Conservation (phyloP, 2,329 filamentous ascomycete species). For the Juglanconis juglandina region DNA sequence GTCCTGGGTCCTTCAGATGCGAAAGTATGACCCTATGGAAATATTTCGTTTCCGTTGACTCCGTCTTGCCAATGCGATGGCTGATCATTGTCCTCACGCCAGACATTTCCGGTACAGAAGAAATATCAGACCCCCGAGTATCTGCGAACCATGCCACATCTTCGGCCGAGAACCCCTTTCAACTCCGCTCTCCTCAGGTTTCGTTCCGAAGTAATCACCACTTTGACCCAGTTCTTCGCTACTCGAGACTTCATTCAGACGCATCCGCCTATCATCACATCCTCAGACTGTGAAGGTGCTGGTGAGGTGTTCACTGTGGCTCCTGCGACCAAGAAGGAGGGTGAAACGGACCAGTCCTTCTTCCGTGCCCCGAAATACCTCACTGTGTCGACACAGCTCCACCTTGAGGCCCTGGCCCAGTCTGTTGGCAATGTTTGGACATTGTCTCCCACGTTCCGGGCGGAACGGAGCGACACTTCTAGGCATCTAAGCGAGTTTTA, state of each 20-base stretch:
- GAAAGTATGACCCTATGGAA: conserved; percentile 49
- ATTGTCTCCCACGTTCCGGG: conserved; percentile 87
- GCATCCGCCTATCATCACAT: conserved; percentile 91
- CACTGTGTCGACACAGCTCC: conserved; percentile 90
- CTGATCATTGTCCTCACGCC: conserved; percentile 14
- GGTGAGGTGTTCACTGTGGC: conserved; percentile 84
- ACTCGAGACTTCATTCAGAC: conserved; percentile 71
- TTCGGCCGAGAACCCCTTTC: conserved; percentile 76
- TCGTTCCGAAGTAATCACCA: conserved; percentile 73
- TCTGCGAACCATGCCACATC: conserved; percentile 81
- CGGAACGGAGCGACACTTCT: conserved; percentile 88
- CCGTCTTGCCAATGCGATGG: conserved; percentile 7
- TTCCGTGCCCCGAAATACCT: conserved; percentile 89
- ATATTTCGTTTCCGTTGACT: too few species aligned
- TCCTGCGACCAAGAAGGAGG: conserved; percentile 34
- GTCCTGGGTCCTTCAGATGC: conserved; percentile 76
- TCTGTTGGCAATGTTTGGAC: conserved; percentile 91
- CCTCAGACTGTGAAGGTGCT: conserved; percentile 94
- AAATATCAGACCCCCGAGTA: conserved; percentile 92
- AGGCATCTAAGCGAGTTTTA: conserved; percentile 97
- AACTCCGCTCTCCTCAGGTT: conserved; percentile 79
- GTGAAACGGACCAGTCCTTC: conserved; percentile 53
- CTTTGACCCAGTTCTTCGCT: conserved; percentile 73
- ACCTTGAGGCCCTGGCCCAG: conserved; percentile 87
- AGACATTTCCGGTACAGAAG: conserved; percentile 93